These are phyloP conservation scores for Fraxinus quadrangulata DNA, from an alignment of 257 asterid species.

Conservation along the genomic window DNA sequence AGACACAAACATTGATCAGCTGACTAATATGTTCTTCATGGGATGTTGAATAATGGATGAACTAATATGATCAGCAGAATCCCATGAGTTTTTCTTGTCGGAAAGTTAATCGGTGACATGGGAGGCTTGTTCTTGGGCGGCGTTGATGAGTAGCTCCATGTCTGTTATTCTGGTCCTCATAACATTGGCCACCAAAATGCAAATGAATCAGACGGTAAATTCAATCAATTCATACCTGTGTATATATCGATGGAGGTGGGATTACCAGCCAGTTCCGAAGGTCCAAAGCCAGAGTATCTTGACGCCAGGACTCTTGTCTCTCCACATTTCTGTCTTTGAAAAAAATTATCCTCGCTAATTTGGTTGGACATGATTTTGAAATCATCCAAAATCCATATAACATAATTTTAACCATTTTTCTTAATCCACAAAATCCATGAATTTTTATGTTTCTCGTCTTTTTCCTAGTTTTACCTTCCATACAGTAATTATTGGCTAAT, in stretches of 20 bases:
- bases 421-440: no score
- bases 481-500: no score
- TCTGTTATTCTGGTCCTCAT: conserved; percentile 40
- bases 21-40: neutral
- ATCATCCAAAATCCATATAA: no score
- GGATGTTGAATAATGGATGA: neutral
- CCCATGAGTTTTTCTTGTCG: conserved; percentile 8
- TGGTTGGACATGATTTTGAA: no score
- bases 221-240: neutral
- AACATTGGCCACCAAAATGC: conserved; percentile 42
- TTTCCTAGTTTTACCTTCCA: no score
- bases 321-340: conserved; percentile 33
- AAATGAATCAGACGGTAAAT: neutral
- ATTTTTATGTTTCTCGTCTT: no score
- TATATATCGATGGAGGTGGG: neutral
- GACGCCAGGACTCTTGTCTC: conserved; percentile 49
- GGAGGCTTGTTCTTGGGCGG: conserved; percentile 26
- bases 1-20: no score
- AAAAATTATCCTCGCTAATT: no score
- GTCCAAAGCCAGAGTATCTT: conserved; percentile 54
- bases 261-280: conserved; percentile 48
- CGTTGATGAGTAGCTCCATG: conserved; percentile 40
- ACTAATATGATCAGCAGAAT: neutral
- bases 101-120: conserved; percentile 3
- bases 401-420: no score